phyloP scores from a whole-genome alignment of 306 rosid species.

The Nissolia schottii region DNA sequence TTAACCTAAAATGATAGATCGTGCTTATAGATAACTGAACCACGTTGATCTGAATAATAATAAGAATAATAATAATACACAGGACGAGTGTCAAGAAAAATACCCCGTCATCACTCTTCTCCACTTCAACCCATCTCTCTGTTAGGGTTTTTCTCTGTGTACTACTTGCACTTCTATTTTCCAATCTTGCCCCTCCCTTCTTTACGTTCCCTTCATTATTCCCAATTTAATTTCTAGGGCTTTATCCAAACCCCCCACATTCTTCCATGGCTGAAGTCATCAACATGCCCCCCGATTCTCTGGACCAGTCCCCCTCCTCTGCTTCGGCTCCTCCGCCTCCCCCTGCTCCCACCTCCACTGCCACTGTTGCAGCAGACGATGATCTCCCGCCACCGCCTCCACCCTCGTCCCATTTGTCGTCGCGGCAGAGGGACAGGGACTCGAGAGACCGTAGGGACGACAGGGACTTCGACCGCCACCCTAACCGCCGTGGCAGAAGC shows the following conservation, averaged over 20 bases:
- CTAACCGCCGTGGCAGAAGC: constrained; percentile 58
- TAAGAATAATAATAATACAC: too few species aligned
- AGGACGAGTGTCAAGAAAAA: too few species aligned
- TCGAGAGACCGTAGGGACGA: constrained; percentile 62
- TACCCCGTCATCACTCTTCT: too few species aligned
- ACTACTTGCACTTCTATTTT: background rate
- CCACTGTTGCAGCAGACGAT: constrained; percentile 28
- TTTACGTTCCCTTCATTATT: background rate
- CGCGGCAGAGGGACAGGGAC: constrained; percentile 56
- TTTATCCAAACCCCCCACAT: background rate
- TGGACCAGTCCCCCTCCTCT: constrained; percentile 53
- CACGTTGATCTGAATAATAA: too few species aligned
- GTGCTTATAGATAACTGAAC: too few species aligned
- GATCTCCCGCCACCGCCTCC: constrained; percentile 34
- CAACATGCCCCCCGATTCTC: constrained; percentile 65
- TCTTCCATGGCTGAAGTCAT: constrained; percentile 46
- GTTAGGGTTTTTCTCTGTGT: too few species aligned
- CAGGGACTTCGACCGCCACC: constrained; percentile 69
- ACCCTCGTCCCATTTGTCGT: constrained; percentile 5
- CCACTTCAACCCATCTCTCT: too few species aligned
- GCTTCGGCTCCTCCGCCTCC: constrained; percentile 33
- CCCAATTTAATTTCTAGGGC: constrained; percentile 31
- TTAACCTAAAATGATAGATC: too few species aligned
- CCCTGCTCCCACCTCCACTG: constrained; percentile 27
- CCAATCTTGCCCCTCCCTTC: background rate